phyloP scores from a whole-genome alignment of 2,329 filamentous ascomycete species.

The Fusarium lyarnte region DNA sequence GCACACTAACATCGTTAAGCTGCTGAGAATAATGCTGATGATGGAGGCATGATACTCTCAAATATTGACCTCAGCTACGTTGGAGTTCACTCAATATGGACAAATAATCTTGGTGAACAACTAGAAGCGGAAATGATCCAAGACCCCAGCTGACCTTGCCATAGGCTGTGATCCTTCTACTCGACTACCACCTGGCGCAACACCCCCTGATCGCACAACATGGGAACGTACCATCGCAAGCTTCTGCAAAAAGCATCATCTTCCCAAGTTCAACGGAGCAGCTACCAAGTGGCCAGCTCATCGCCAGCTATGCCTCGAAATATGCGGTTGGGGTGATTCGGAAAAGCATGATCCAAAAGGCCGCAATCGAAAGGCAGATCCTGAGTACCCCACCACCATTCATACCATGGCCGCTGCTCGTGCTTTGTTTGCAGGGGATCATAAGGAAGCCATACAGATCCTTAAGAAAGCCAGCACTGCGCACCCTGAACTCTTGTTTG shows the following conservation, averaged over 20 bases:
- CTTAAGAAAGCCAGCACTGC: constrained; percentile 73
- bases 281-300: constrained; percentile 74
- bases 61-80: constrained; percentile 79
- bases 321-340: constrained; percentile 76
- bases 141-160: constrained; percentile 4
- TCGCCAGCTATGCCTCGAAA: constrained; percentile 77
- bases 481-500: constrained; percentile 73
- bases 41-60: constrained; percentile 75
- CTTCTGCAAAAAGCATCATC: constrained; percentile 69
- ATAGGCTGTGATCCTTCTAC: constrained; percentile 59
- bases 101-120: constrained; percentile 69
- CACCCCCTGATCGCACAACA: constrained; percentile 58
- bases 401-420: constrained; percentile 81
- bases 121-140: background rate
- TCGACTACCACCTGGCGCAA: constrained; percentile 57
- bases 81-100: constrained; percentile 78
- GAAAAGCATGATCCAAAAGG: constrained; percentile 57
- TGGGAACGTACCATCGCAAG: constrained; percentile 72
- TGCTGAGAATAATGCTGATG: constrained; percentile 70
- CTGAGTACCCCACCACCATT: constrained; percentile 61
- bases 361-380: constrained; percentile 53
- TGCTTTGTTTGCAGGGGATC: constrained; percentile 78
- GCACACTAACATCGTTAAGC: constrained; percentile 50
- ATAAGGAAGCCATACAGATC: constrained; percentile 73
- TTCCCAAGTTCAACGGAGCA: constrained; percentile 71